These are phyloP conservation scores for Tylopilus rubrobrunneus DNA, from an alignment of 768 basidiomycete genomes.

Conservation along the genomic window DNA sequence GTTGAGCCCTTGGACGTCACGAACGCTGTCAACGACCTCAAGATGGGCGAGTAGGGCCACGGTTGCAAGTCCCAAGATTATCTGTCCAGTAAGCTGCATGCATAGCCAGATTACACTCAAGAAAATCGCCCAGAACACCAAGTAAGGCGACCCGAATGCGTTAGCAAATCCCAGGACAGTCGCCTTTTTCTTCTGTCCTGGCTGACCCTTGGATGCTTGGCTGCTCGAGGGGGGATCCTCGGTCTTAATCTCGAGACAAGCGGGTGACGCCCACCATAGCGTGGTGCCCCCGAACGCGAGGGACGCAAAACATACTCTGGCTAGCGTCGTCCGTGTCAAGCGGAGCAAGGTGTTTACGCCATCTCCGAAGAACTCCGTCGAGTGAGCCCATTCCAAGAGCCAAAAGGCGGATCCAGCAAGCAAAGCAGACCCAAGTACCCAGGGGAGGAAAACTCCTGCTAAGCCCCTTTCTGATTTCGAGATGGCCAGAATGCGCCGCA, in stretches of 20 bases:
- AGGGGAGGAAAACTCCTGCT: constrained; percentile 58
- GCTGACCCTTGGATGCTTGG: constrained; percentile 6
- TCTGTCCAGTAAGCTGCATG: constrained; percentile 79
- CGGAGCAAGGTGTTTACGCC: constrained; percentile 46
- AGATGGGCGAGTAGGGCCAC: constrained; percentile 71
- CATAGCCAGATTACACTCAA: constrained; percentile 52
- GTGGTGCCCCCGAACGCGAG: constrained; percentile 50
- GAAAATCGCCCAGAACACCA: constrained; percentile 72
- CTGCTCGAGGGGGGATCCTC: constrained; percentile 11
- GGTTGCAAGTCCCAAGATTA: constrained; percentile 61
- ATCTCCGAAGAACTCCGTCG: constrained; percentile 42
- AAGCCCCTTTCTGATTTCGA: constrained; percentile 75
- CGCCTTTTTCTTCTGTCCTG: constrained; percentile 41
- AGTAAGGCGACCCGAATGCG: constrained; percentile 83
- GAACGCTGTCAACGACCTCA: constrained; percentile 76
- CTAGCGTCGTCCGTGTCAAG: constrained; percentile 53
- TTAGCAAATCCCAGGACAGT: constrained; percentile 84
- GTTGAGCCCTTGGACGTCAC: constrained; percentile 60
- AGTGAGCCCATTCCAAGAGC: constrained; percentile 79
- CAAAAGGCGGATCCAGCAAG: constrained; percentile 63
- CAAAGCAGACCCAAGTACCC: constrained; percentile 56
- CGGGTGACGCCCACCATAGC: constrained; percentile 70
- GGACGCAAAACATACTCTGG: constrained; percentile 50
- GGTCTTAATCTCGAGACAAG: constrained; percentile 65
- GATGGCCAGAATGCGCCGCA: constrained; percentile 55